Evolutionary conservation across 2,329 filamentous ascomycete species (phyloP).

Genomic region (Mycosphaerella sp.): DNA sequence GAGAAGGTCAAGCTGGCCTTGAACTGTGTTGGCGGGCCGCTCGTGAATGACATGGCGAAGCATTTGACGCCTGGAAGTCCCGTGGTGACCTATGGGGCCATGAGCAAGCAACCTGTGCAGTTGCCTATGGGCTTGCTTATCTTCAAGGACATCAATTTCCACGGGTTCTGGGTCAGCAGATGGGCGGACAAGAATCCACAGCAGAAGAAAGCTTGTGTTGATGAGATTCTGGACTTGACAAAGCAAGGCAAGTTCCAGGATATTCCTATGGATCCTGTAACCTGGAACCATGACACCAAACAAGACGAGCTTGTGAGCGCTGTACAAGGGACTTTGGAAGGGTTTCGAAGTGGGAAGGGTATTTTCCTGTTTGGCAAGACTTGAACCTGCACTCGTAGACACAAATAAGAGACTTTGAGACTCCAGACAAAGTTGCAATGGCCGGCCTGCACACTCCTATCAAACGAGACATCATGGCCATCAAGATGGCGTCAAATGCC

Average conservation of each 20-base stretch:
- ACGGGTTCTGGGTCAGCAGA: conserved; percentile 89
- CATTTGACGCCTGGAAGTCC: conserved; percentile 60
- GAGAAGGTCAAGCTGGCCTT: conserved; percentile 71
- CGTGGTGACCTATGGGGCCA: conserved; percentile 91
- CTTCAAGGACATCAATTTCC: conserved; percentile 83
- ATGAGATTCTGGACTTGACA: conserved; percentile 72
- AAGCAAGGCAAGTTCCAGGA: conserved; percentile 73
- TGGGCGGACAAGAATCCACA: conserved; percentile 74
- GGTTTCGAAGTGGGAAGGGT: conserved; percentile 81
- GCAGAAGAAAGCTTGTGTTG: conserved; percentile 73
- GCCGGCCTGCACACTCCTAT: no score
- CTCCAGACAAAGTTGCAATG: neutral
- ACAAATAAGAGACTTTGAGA: neutral
- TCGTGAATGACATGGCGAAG: conserved; percentile 71
- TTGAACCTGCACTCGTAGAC: conserved; percentile 19
- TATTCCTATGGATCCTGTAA: conserved; percentile 72
- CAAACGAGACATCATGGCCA: no score
- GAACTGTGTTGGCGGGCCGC: conserved; percentile 91
- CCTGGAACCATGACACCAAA: conserved; percentile 77
- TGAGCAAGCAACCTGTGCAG: conserved; percentile 79
- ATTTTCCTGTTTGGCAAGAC: conserved; percentile 72
- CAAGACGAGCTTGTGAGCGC: conserved; percentile 62
- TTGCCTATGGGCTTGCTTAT: conserved; percentile 82
- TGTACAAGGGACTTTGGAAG: conserved; percentile 75
- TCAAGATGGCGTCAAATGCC: no score